Evolutionary conservation across 1,139 yeast genomes (phyloP).

Genomic region (Diutina pseudorugosa): DNA sequence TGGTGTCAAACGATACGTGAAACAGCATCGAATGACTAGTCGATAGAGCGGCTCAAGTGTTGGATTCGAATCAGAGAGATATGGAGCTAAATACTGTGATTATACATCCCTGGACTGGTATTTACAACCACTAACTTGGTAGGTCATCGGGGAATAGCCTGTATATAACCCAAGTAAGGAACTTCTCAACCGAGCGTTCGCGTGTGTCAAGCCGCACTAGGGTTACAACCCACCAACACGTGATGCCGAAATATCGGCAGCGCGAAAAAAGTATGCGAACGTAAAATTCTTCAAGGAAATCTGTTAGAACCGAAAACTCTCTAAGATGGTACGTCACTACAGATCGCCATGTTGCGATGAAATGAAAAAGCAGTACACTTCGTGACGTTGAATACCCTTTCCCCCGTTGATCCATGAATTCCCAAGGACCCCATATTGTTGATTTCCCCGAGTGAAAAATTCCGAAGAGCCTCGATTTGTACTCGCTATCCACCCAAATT

Average conservation of each 20-base stretch:
- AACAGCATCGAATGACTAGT: too few relatives aligned
- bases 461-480: background rate
- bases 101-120: too few relatives aligned
- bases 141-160: background rate
- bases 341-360: background rate
- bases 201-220: background rate
- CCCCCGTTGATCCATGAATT: background rate
- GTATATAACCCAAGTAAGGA: background rate
- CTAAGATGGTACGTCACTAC: slow-evolving; percentile 1
- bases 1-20: too few relatives aligned
- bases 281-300: background rate
- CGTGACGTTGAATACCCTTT: background rate
- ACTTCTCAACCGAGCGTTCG: too few relatives aligned
- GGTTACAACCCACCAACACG: background rate
- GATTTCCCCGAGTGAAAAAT: background rate
- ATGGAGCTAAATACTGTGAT: too few relatives aligned
- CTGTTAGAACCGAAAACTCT: slow-evolving; percentile 3
- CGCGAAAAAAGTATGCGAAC: slow-evolving; percentile 1
- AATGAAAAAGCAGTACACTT: background rate
- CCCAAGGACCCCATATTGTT: background rate
- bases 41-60: too few relatives aligned
- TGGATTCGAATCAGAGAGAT: too few relatives aligned
- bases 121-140: too few relatives aligned
- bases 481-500: background rate
- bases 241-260: background rate